Evolutionary conservation across 176 grass and related monocot species (phyloP), one percentile per base, ranked within the genome.

Genomic region (Melocanna baccifera): DNA sequence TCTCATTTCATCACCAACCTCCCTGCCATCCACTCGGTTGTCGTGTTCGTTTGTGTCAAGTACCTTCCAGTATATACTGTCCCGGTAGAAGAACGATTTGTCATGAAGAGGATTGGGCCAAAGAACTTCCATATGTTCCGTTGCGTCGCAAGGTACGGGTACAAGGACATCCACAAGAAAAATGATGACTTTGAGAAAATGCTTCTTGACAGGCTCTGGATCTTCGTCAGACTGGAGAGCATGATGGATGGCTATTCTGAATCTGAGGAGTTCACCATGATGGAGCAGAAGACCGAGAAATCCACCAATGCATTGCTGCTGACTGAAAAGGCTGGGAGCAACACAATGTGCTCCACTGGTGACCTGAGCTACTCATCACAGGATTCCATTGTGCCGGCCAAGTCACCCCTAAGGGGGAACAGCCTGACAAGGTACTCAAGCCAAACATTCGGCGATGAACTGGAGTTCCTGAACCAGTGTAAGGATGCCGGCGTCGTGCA

Each of bases 1-100:
- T 92, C 92, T 12, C 92, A 92, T 76, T 94, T 94, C 67, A 79
- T 94, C 37, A 94, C 92, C 45, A 92, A 94, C 65, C 88, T 94
- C 43, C 92, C 92, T 51, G 93, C 93, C 12, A 82, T 95, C 53
- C 93, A 95, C 71, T 88, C 90, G 0, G 88, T 95, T 3, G 86
- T 95, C 4, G 79, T 95, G 6, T 92, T 95, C 30, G 88, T 95
- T 0, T 95, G 86, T 62, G 85, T 95, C 80, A 90, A 95, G 79
- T 92, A 67, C 69, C 88, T 95, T 12, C 87, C 85, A 6, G 89
- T 95, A 56, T 90, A 87, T 73, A 95, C 78, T 15, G 90, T 95
- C 42, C 90, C 90, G 0, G 8, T 56, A 0, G 90, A 88, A 67
- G 93, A 95, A 66, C 62, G 88, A 19, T 85, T 95, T 65, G 63